These are phyloP conservation scores for Saxophila tyrrhenica DNA, from an alignment of 495 filamentous ascomycete species.

Conservation along the genomic window DNA sequence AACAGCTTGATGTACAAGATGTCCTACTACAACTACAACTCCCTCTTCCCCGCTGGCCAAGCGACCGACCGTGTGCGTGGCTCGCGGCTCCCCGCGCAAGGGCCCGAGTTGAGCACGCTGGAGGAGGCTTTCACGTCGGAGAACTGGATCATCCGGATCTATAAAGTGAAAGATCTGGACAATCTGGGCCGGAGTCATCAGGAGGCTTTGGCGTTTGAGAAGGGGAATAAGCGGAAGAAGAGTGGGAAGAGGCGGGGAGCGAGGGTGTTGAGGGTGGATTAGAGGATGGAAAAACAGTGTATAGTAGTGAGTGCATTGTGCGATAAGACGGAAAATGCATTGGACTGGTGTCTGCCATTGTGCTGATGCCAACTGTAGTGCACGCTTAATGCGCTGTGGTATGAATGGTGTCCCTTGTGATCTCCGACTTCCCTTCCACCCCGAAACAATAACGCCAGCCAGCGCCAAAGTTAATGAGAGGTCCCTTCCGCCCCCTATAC, in stretches of 20 bases:
- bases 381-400: background rate
- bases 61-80: conserved; percentile 85
- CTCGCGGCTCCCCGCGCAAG: conserved; percentile 66
- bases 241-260: conserved; percentile 65
- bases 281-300: background rate
- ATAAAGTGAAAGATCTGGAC: conserved; percentile 98
- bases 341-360: background rate
- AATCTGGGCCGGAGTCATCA: conserved; percentile 87
- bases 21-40: conserved; percentile 97
- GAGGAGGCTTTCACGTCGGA: conserved; percentile 98
- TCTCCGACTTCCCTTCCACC: too few relatives aligned
- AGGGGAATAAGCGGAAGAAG: conserved; percentile 91
- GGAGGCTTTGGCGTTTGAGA: conserved; percentile 75
- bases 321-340: background rate
- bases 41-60: conserved; percentile 84
- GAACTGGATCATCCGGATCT: conserved; percentile 99
- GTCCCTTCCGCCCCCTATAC: too few relatives aligned
- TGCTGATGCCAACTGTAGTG: background rate
- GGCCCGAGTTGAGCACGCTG: conserved; percentile 74
- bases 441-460: too few relatives aligned
- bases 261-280: conserved; percentile 74
- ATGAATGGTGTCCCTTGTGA: background rate
- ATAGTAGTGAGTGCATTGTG: background rate
- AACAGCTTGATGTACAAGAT: conserved; percentile 99
- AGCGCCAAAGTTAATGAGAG: too few relatives aligned